A percentile compares a stretch with the other conserved stretches of the same genome.
phyloP scores from a whole-genome alignment of 1,139 yeast genomes.

The Diutina catenulata region DNA sequence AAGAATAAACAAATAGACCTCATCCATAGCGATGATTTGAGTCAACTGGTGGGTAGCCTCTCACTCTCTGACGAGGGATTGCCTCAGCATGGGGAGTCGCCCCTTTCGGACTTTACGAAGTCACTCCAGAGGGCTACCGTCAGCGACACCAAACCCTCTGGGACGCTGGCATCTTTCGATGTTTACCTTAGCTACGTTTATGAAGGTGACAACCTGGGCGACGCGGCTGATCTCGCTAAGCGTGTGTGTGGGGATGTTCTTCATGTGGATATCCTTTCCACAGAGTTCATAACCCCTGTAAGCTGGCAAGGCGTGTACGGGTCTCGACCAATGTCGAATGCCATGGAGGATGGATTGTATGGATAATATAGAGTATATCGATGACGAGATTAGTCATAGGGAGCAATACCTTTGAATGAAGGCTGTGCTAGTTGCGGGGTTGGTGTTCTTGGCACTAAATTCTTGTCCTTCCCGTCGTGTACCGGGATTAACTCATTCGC shows the following conservation, averaged over 20 bases:
- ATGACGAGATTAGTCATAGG: no score
- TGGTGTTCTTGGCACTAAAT: no score
- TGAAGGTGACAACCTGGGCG: slow-evolving; percentile 81
- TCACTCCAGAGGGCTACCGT: no score
- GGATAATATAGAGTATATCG: slow-evolving; percentile 22
- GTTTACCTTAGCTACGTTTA: slow-evolving; percentile 38
- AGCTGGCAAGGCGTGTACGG: slow-evolving; percentile 90
- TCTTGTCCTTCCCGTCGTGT: no score
- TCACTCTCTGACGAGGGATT: background rate
- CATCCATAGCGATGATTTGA: slow-evolving; percentile 20
- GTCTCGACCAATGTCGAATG: slow-evolving; percentile 47
- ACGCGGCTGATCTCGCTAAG: slow-evolving; percentile 49
- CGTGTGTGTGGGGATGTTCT: slow-evolving; percentile 15
- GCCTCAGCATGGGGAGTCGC: background rate
- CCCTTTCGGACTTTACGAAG: background rate
- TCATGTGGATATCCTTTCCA: slow-evolving; percentile 8
- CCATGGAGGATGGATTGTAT: slow-evolving; percentile 69
- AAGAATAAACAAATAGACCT: slow-evolving; percentile 21
- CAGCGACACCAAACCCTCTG: no score
- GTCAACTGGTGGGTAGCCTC: slow-evolving; percentile 10
- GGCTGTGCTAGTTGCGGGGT: no score
- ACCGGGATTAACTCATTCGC: no score
- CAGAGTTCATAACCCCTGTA: slow-evolving; percentile 40
- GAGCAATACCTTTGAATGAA: no score
- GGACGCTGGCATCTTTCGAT: background rate